phyloP scores from a whole-genome alignment of 345 rosid genomes.

The Syzygium jambos region DNA sequence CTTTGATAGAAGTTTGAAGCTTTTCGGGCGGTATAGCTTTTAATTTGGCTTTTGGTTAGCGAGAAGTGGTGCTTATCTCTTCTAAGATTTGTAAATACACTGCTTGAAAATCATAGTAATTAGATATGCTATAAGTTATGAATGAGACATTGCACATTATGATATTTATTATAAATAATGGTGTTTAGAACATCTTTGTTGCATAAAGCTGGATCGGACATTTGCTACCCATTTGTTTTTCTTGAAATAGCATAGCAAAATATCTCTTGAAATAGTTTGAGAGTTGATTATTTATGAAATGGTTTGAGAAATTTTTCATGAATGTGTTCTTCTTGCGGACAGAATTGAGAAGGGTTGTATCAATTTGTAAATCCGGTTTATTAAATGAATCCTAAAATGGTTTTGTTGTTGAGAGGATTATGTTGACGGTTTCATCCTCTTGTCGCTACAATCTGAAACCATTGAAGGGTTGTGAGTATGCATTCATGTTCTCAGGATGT shows the following conservation, averaged over 20 bases:
- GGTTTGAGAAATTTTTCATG: no score
- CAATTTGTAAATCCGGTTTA: no score
- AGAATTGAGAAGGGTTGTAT: no score
- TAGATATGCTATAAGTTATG: neutral
- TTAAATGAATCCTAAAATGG: neutral
- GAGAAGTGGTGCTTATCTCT: neutral
- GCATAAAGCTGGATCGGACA: neutral
- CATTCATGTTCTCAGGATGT: neutral
- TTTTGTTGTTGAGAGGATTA: neutral
- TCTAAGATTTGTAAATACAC: neutral
- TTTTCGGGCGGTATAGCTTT: neutral
- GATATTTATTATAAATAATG: neutral
- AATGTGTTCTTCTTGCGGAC: no score
- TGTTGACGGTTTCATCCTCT: neutral
- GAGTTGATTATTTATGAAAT: no score
- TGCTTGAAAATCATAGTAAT: neutral
- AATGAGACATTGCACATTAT: neutral
- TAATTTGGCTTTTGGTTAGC: neutral
- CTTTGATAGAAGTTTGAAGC: neutral
- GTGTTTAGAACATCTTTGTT: neutral
- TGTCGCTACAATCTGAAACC: accelerated
- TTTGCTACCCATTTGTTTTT: neutral
- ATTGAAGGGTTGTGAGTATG: neutral
- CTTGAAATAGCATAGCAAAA: no score
- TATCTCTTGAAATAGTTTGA: no score